phyloP scores from a whole-genome alignment of 148 eudicot genomes.

The Camellia japonica region DNA sequence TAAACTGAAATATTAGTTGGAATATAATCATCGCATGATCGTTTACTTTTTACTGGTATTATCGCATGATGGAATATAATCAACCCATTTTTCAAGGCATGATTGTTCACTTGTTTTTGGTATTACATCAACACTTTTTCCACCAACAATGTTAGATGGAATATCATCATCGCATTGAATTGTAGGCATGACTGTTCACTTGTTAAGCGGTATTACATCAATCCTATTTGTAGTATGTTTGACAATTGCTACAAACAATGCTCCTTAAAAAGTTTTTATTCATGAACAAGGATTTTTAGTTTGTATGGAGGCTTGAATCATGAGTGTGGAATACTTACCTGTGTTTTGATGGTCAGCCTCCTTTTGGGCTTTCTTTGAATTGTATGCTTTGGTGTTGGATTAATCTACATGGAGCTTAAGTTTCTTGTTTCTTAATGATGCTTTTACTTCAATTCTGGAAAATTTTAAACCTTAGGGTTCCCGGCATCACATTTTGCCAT shows the following conservation, averaged over 20 bases:
- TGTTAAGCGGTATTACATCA: not conserved
- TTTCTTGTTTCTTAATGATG: slow-evolving; percentile 1
- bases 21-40: not conserved
- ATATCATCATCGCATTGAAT: not conserved
- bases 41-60: too few species aligned
- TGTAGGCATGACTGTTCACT: too few species aligned
- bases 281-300: not conserved
- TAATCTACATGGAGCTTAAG: not conserved
- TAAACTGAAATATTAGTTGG: not conserved
- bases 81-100: too few species aligned
- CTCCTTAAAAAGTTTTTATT: slow-evolving; percentile 1
- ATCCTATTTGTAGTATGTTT: not conserved
- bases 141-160: not conserved
- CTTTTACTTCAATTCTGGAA: slow-evolving; percentile 10
- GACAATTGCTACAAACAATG: not conserved
- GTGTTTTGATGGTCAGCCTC: not conserved
- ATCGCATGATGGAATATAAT: too few species aligned
- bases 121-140: too few species aligned
- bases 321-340: not conserved
- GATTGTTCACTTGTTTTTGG: too few species aligned
- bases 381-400: not conserved
- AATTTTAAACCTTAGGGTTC: not conserved
- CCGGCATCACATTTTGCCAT: not conserved
- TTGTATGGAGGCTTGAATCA: not conserved
- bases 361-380: not conserved